Base-by-base conservation (phyloP, 1,284 basidiomycete species). In the Veloboletus limbatus region DNA sequence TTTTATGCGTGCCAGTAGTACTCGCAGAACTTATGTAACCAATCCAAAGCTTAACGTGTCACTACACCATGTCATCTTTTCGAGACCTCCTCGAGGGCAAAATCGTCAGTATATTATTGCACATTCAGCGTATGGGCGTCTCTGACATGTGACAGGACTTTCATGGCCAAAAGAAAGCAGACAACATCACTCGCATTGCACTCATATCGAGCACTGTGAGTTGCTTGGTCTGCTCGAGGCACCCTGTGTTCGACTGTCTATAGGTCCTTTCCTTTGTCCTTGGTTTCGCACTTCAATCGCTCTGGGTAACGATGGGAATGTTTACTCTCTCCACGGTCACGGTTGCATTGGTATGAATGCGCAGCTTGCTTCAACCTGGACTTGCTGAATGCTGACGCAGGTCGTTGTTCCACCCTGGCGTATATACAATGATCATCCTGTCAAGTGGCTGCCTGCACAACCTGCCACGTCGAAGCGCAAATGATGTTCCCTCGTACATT, bases 321-420 rank as follows among this genome's bases (percentile, higher is more conserved):
- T 77, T 86, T 54, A 73, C 71, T 2, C 51, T 69, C 10, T 70
- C 73, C 5, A 73, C 74, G 3, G 45, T 77, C 0, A 55, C 70
- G 2, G 65, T 86, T 24, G 65, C 71, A 24, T 50, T 82, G 59
- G 87, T 89, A 57, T 61, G 81, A 24, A n/a, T 21, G 20, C 25
- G 2, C 16, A 14, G 11, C 20, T 26, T 6, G 7, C 18, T 13
- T 31, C 16, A 2, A 8, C 20, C 6, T 30, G 40, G 22, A 1
- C 17, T 21, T 25, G 13, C 30, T 11, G 24, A 21, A 27, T 22
- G 27, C 33, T 43, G 26, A 55, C 27, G 34, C 45, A 87, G 86
- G 60, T 73, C 31, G 70, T 81, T n/a, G 53, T 88, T 6, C 85
- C 86, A 0, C 81, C 81, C 10, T 89, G 87, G 87, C 76, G 79